Evolutionary conservation across 176 grass and related monocot species (phyloP), one percentile per base, ranked within the genome.

Genomic region (Carex scoparia): DNA sequence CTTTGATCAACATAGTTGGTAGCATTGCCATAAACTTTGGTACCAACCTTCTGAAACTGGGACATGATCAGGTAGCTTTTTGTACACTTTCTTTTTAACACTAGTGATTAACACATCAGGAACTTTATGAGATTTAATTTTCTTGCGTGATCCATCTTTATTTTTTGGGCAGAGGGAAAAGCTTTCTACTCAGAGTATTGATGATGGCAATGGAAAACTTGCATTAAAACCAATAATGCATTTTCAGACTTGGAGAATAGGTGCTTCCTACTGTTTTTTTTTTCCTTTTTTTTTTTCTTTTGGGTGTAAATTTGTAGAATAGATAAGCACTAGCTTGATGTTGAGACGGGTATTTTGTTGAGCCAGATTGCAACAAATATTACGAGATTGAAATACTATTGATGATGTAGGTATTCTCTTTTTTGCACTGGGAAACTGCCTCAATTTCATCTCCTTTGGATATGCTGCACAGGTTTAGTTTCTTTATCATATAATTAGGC

Each of bases 11-110:
- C 85, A 92, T 98, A 75, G 90, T 95, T 79, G 96, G 96, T 57
- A 98, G 96, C 77, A 90, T 98, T 90, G 90, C 91, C 84, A 98
- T 98, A 94, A 98, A 98, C 79, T 98, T 95, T 28, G 95, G 95
- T 63, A 98, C 95, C 70, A 98, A 95, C 84, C 93, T 98, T 94
- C 89, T 98, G 49, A 98, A 98, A 93, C 80, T 95, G 88, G 95
- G 95, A 73, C 95, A 98, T 89, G 95, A 98, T 89, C 95, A 98
- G 91, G 95, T 98, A 85, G 3, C 66, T 86, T 83, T 86, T 85
- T 61, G 83, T 84, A 42, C 3, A 65, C 53, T 23, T 57, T 65
- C 28, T 73, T 14, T 79, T 35, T 64, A 42, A 89, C 37, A 48
- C 56, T 27, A 30, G 10, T 11, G 61, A 76, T 33, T 60, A 61